phyloP scores from a whole-genome alignment of 2,329 filamentous ascomycete genomes.

The Diaporthe ilicicola region DNA sequence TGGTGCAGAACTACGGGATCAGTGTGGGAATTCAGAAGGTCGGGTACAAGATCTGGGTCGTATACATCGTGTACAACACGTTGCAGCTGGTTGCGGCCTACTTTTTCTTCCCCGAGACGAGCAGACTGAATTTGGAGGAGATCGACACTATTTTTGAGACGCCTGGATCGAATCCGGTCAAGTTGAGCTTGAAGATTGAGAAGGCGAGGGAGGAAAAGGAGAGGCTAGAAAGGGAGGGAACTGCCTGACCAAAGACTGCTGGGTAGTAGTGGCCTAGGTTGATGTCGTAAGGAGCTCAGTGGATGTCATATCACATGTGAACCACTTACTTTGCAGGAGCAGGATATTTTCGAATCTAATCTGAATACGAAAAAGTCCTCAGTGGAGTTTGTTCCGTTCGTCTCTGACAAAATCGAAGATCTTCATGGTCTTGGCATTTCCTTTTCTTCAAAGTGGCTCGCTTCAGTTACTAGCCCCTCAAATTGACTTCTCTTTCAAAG shows the following conservation, averaged over 20 bases:
- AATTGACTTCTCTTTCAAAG: no score
- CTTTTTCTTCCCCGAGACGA: slow-evolving; percentile 62
- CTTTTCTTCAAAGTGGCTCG: no score
- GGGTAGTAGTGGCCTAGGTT: no score
- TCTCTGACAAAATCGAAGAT: no score
- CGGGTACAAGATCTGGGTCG: slow-evolving; percentile 59
- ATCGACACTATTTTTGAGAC: slow-evolving; percentile 65
- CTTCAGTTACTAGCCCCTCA: no score
- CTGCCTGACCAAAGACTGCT: neutral
- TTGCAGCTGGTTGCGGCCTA: slow-evolving; percentile 56
- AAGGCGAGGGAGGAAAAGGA: slow-evolving; percentile 34
- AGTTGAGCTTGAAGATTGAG: slow-evolving; percentile 35
- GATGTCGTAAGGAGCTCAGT: no score
- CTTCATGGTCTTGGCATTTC: no score
- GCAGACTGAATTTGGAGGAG: slow-evolving; percentile 59
- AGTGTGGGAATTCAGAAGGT: slow-evolving; percentile 54
- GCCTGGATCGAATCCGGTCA: slow-evolving; percentile 33
- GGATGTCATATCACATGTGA: no score
- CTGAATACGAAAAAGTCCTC: no score
- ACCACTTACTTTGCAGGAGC: no score
- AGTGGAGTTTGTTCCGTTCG: no score
- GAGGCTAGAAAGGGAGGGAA: slow-evolving; percentile 16
- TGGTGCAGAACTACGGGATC: slow-evolving; percentile 56
- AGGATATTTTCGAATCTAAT: no score
- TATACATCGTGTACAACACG: slow-evolving; percentile 59